Conservation (phyloP, 2,329 filamentous ascomycete genomes). For the Neofusicoccum ribis region DNA sequence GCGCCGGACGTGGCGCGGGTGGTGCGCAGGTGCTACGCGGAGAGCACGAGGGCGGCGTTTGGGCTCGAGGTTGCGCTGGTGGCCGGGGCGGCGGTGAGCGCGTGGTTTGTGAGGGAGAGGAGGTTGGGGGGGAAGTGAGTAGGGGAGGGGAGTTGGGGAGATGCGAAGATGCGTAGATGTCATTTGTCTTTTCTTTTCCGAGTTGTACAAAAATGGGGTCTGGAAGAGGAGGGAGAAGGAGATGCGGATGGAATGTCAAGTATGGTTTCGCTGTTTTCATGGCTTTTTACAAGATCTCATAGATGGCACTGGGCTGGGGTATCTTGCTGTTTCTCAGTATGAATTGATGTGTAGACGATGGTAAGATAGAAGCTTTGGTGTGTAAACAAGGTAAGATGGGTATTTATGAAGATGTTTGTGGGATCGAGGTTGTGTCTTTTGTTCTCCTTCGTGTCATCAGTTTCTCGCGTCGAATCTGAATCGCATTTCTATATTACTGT, state of each 20-base stretch:
- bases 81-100: slow-evolving; percentile 47
- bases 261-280: background rate
- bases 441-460: too few relatives aligned
- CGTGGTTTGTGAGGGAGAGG: slow-evolving; percentile 50
- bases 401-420: too few relatives aligned
- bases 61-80: slow-evolving; percentile 53
- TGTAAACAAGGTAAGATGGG: too few relatives aligned
- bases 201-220: background rate
- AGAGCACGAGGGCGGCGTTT: slow-evolving; percentile 55
- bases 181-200: too few relatives aligned
- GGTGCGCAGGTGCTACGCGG: slow-evolving; percentile 68
- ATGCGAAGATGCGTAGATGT: background rate
- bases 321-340: too few relatives aligned
- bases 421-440: too few relatives aligned
- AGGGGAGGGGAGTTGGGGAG: background rate
- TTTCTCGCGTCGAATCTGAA: too few relatives aligned
- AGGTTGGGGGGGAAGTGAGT: slow-evolving; percentile 24
- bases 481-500: too few relatives aligned
- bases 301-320: too few relatives aligned
- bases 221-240: background rate
- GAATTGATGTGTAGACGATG: too few relatives aligned
- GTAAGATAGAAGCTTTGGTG: too few relatives aligned
- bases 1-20: slow-evolving; percentile 59
- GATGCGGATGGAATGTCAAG: background rate
- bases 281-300: too few relatives aligned